Percentiles rank a stretch among this genome's conserved stretches.
phyloP scores from a whole-genome alignment of 441 rosid species.

The Hypseocharis bilobata region DNA sequence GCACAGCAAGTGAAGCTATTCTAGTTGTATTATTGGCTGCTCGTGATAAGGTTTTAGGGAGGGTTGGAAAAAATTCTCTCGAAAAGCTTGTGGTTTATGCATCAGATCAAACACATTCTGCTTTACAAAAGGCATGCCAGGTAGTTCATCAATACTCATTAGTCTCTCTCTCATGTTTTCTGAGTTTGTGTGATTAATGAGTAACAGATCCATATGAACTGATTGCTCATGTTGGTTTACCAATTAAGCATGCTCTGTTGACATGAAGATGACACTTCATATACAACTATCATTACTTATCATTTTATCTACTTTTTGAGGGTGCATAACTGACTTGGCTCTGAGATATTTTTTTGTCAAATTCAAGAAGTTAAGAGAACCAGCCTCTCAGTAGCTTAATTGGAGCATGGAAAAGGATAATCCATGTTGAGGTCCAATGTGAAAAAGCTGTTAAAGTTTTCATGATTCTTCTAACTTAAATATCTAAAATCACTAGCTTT shows the following conservation, averaged over 20 bases:
- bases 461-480: too few relatives aligned
- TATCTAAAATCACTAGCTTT: too few relatives aligned
- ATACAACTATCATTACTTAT: background rate
- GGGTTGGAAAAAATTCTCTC: conserved; percentile 43
- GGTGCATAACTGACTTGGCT: background rate
- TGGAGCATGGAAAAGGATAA: background rate
- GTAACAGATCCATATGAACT: too few relatives aligned
- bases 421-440: background rate
- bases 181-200: background rate
- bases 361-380: background rate
- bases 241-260: background rate
- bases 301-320: background rate
- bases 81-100: conserved; percentile 62
- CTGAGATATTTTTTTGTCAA: too few relatives aligned
- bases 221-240: background rate
- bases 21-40: conserved; percentile 70
- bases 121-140: conserved; percentile 78
- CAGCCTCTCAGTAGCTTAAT: background rate
- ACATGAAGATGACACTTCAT: background rate
- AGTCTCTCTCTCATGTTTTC: background rate
- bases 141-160: conserved; percentile 35
- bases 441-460: background rate
- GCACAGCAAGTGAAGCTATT: conserved; percentile 81
- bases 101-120: conserved; percentile 83
- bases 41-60: conserved; percentile 44